phyloP scores from a whole-genome alignment of 2,329 filamentous ascomycete genomes.

The Trematosphaeria pertusa region DNA sequence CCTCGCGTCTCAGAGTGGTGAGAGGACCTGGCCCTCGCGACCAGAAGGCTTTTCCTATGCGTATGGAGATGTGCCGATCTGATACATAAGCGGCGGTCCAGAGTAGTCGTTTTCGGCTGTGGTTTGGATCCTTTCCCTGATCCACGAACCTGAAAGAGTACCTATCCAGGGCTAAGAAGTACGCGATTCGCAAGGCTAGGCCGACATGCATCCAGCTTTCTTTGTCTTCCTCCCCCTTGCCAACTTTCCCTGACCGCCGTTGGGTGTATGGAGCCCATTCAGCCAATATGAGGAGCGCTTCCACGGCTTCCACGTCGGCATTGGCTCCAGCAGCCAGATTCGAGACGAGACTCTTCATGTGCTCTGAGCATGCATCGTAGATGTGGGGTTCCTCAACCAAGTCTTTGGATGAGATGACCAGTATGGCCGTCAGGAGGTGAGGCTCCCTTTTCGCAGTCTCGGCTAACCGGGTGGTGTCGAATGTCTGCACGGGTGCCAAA shows the following conservation, averaged over 20 bases:
- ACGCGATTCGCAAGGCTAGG: conserved; percentile 71
- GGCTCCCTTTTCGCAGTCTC: conserved; percentile 67
- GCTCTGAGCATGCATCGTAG: conserved; percentile 70
- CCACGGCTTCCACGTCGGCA: conserved; percentile 73
- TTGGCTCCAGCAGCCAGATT: conserved; percentile 71
- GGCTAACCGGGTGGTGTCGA: conserved; percentile 61
- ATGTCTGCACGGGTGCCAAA: conserved; percentile 67
- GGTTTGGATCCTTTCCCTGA: conserved; percentile 64
- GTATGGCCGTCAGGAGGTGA: conserved; percentile 72
- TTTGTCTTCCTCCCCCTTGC: conserved; percentile 75
- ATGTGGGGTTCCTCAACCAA: conserved; percentile 68
- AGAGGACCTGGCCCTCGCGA: conserved; percentile 73
- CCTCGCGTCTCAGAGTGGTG: conserved; percentile 68
- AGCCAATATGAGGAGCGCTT: conserved; percentile 72
- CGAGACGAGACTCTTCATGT: conserved; percentile 74
- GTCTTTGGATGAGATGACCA: conserved; percentile 76
- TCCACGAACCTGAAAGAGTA: conserved; percentile 70
- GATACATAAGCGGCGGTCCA: conserved; percentile 64
- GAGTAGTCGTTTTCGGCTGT: conserved; percentile 69
- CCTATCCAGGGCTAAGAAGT: conserved; percentile 73
- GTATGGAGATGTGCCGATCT: conserved; percentile 65
- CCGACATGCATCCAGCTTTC: conserved; percentile 81
- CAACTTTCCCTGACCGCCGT: conserved; percentile 67
- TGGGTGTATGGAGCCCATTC: conserved; percentile 76
- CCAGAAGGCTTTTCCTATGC: conserved; percentile 77